These are phyloP conservation scores for Oryza glaberrima DNA, from an alignment of 176 grass and related monocot genomes.

Conservation along the genomic window DNA sequence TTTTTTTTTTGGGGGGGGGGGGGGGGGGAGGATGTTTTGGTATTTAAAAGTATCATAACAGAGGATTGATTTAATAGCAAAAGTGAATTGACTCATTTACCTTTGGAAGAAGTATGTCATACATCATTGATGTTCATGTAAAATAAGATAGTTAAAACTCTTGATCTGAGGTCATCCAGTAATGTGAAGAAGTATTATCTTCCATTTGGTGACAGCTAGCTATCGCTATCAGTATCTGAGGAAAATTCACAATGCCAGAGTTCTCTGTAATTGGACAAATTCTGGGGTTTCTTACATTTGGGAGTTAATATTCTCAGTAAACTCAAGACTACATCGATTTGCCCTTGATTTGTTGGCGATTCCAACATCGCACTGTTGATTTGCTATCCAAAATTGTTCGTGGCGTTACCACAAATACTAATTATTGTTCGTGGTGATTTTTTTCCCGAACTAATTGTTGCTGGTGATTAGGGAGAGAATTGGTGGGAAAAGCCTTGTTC, in stretches of 20 bases:
- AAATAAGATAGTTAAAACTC: background rate
- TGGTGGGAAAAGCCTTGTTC: background rate
- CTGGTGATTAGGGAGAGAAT: background rate
- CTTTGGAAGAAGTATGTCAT: slow-evolving; percentile 18
- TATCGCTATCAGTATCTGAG: background rate
- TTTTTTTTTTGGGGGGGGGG: too few species aligned
- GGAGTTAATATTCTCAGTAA: background rate
- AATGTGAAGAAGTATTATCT: background rate
- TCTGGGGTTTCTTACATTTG: background rate
- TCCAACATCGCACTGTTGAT: background rate
- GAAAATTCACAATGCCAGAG: background rate
- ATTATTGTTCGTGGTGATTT: background rate
- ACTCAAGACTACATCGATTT: background rate
- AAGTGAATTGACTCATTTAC: background rate
- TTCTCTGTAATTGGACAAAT: background rate
- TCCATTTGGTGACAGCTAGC: background rate
- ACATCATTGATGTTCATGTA: slow-evolving; percentile 4
- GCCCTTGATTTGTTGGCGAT: background rate
- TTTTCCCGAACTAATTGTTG: background rate
- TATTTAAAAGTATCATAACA: background rate
- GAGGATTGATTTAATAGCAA: slow-evolving; percentile 9
- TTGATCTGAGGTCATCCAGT: background rate
- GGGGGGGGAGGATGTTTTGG: background rate
- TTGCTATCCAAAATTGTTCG: background rate
- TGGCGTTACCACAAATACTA: background rate